Conservation (phyloP, 768 basidiomycete genomes). For the Mycena leptocephala region DNA sequence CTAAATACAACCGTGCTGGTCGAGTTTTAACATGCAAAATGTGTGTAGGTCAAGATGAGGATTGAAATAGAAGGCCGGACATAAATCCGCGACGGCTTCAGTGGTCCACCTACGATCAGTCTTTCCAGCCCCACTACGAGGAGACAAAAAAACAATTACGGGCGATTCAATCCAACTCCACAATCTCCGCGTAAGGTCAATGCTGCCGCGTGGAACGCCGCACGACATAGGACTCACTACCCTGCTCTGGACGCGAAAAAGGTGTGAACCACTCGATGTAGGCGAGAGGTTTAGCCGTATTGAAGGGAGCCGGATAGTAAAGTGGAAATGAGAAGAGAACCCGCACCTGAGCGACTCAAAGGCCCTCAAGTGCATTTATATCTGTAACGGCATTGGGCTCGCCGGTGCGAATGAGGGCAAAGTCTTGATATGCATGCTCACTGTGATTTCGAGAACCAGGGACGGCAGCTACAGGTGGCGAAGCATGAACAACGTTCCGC, state of each 20-base stretch:
- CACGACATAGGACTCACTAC: too few species aligned
- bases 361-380: slow-evolving; percentile 25
- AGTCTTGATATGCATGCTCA: slow-evolving; percentile 10
- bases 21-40: not conserved
- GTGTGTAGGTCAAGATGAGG: not conserved
- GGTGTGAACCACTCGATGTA: not conserved
- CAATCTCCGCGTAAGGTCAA: slow-evolving; percentile 23
- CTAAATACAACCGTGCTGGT: not conserved
- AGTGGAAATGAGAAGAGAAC: slow-evolving; percentile 29
- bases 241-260: not conserved
- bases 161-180: not conserved
- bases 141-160: not conserved
- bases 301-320: slow-evolving; percentile 6
- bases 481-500: slow-evolving; percentile 28
- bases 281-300: not conserved
- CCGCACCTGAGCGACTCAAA: slow-evolving; percentile 33
- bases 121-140: not conserved
- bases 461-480: slow-evolving; percentile 20
- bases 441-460: not conserved
- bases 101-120: slow-evolving; percentile 12
- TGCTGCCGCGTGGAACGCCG: too few species aligned
- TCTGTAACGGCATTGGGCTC: not conserved
- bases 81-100: slow-evolving; percentile 2
- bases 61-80: slow-evolving; percentile 11
- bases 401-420: slow-evolving; percentile 29